Base-by-base conservation (phyloP, 192 early-diverging fungal genomes). In the Coemansia sp. region DNA sequence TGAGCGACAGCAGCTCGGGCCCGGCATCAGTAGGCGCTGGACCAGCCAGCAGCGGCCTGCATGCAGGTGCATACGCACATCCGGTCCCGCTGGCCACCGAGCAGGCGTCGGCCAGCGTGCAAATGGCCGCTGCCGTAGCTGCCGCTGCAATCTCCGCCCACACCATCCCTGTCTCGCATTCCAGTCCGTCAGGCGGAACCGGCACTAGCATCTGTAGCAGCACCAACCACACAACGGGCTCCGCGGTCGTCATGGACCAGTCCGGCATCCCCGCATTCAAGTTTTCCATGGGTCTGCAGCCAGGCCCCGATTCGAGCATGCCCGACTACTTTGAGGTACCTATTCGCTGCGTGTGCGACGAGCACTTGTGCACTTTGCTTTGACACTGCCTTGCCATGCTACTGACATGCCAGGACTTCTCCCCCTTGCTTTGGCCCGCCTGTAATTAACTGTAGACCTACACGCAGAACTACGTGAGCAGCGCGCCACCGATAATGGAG, bases 251-350 rank as follows among this genome's bases (percentile, higher is more conserved):
- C 21, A 51, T 60, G 15, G 63, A 72, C 23, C 69, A 65, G 37
- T 14, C 42, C 10, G 59, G 46, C 14, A 57, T 73, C 32, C 52
- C 63, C 8, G 63, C 63, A 5, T 66, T 73, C 70, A 73, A 73
- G 56, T 73, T 73, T 26, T 54, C 63, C 19, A 61, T 73, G 63
- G 50, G 45, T 52, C 61, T 73, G 55, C 63, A 56, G 25, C 45
- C 63, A 15, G 48, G 53, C 60, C 36, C 55, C 60, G 71, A 74
- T 36, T 47, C 64, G 3, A 36, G 25, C n/a, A 53, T 74, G 30
- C 71, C 71, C 3, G 71, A 74, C 8, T 74, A 74, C 49, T 65
- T 74, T 52, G 71, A 74, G 41, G 71, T 68, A 68, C 63, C 60
- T 51, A 14, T 35, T 11, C n/a, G n/a, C n/a, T n/a, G n/a, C n/a